phyloP scores from a whole-genome alignment of 2,329 filamentous ascomycete species.

The Helotiales sp. region DNA sequence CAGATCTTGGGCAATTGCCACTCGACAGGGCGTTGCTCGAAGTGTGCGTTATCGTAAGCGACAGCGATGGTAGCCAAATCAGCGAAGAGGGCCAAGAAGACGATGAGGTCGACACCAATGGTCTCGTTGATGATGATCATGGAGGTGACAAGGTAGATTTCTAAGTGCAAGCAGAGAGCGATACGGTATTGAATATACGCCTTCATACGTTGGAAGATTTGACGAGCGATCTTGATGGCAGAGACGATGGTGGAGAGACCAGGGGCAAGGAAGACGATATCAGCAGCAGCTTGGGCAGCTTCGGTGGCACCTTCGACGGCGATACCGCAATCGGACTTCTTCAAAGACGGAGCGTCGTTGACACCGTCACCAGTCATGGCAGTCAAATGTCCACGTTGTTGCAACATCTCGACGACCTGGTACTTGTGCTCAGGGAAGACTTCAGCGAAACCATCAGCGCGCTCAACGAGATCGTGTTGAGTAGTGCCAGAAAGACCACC shows the following conservation, averaged over 20 bases:
- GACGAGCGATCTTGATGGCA: constrained; percentile 87
- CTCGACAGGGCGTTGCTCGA: constrained; percentile 72
- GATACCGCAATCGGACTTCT: constrained; percentile 94
- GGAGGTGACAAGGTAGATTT: constrained; percentile 76
- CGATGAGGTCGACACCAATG: constrained; percentile 69
- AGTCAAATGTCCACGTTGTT: constrained; percentile 90
- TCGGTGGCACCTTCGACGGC: constrained; percentile 91
- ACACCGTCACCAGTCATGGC: constrained; percentile 97
- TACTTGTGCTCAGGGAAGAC: constrained; percentile 97
- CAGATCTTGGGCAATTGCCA: constrained; percentile 83
- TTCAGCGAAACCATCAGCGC: constrained; percentile 91
- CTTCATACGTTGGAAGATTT: constrained; percentile 98
- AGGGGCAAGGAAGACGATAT: constrained; percentile 91
- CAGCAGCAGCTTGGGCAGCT: constrained; percentile 85
- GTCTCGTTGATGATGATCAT: constrained; percentile 83
- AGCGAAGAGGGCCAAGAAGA: constrained; percentile 78
- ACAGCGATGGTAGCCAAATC: constrained; percentile 78
- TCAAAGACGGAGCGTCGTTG: constrained; percentile 89
- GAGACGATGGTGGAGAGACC: constrained; percentile 92
- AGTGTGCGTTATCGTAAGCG: constrained; percentile 78
- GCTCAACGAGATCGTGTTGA: constrained; percentile 77
- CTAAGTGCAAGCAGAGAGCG: constrained; percentile 84
- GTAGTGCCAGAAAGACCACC: constrained; percentile 72
- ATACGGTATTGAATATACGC: constrained; percentile 96
- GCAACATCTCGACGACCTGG: constrained; percentile 89